Percentiles rank a stretch among this genome's conserved stretches.
phyloP scores from a whole-genome alignment of 768 basidiomycete genomes.

The Trametes cubensis region DNA sequence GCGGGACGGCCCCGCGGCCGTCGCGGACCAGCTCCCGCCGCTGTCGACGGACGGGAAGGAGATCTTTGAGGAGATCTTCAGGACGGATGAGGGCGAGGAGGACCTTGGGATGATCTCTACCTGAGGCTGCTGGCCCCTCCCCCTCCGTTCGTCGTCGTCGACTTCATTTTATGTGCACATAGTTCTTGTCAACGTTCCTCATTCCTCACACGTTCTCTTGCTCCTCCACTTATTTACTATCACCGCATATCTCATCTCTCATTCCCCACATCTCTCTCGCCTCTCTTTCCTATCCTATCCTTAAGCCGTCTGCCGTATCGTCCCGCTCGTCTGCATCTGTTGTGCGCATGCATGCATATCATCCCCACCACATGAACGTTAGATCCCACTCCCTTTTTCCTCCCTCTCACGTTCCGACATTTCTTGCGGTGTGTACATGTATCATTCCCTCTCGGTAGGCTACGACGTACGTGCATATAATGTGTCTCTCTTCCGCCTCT shows the following conservation, averaged over 20 bases:
- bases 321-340: constrained; percentile 6
- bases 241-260: background rate
- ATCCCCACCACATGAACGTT: constrained; percentile 17
- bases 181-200: background rate
- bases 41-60: constrained; percentile 75
- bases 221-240: background rate
- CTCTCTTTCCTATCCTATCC: constrained; percentile 2
- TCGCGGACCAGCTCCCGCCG: constrained; percentile 58
- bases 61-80: constrained; percentile 77
- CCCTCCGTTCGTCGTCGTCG: constrained; percentile 2
- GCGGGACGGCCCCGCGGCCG: constrained; percentile 55
- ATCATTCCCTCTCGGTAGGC: constrained; percentile 10
- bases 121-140: constrained; percentile 34
- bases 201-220: background rate
- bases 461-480: constrained; percentile 21
- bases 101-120: constrained; percentile 81
- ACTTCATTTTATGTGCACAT: constrained; percentile 2
- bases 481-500: background rate
- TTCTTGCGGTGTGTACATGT: constrained; percentile 16
- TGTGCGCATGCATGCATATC: constrained; percentile 16
- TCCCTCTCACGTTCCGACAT: background rate
- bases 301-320: constrained; percentile 11
- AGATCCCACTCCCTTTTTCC: constrained; percentile 4
- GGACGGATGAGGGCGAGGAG: constrained; percentile 54
- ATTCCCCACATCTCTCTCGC: background rate